Base-by-base conservation (phyloP, 805 yeast species). In the Sugiyamaella qingdaonensis region DNA sequence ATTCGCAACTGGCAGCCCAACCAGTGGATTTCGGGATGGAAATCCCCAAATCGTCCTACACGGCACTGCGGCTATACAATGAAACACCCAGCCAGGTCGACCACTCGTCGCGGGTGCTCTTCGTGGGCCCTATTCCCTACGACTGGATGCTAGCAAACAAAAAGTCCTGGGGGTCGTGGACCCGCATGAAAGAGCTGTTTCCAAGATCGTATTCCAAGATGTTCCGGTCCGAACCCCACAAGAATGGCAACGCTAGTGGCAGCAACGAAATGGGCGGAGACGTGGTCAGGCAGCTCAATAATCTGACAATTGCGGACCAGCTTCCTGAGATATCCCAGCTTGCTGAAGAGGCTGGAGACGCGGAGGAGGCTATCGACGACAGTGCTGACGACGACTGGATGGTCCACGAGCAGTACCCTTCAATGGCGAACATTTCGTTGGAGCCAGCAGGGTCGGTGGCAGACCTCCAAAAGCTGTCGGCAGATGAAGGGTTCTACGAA, bases 91-190 rank as follows among this genome's bases (percentile, higher is more conserved):
- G 54, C 29, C 54, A 57, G n/a, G 45, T 67, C 18, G 62, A 69
- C 53, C 51, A 56, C 19, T 68, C 67, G 51, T 60, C 68, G 33
- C 56, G 70, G 21, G 61, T 62, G 13, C 42, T 58, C 39, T 52
- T 68, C n/a, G 51, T 69, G 3, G 73, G 73, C 18, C 66, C 63
- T 7, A 58, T 66, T n/a, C 69, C 73, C 1, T 39, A 45, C 8
- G 61, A 54, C 35, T 58, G 64, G 59, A 50, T 65, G 14, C 35
- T 43, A 14, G 52, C 21, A 13, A 54, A 54, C 34, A 49, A 52
- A 34, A 48, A 46, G 10, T 36, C 47, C 1, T 59, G 61, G 61
- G 50, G 54, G 7, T 42, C 31, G 11, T 31, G 52, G 48, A 32
- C 27, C 4, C 44, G 34, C 14, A 27, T 55, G 50, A 44, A 31